Conservation (phyloP, 129 eudicot genomes). For the Glebionis coronaria region DNA sequence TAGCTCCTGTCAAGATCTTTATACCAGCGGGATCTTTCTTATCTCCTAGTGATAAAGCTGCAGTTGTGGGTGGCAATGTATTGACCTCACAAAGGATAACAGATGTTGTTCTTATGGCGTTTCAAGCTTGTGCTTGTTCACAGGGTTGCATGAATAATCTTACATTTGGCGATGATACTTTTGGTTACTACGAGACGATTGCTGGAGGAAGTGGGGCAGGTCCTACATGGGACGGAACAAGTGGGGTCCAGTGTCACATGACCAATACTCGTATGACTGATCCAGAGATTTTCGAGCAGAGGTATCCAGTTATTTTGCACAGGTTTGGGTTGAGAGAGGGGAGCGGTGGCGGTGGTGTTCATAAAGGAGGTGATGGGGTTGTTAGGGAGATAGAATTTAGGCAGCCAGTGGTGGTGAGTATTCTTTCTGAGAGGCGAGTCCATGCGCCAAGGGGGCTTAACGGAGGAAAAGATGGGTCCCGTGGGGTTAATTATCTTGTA, state of each 20-base stretch:
- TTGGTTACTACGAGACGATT: slow-evolving; percentile 93
- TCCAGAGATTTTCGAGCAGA: slow-evolving; percentile 97
- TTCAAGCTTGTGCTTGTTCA: slow-evolving; percentile 96
- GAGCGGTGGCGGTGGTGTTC: slow-evolving; percentile 88
- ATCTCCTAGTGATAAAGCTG: slow-evolving; percentile 96
- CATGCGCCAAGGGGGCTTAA: slow-evolving; percentile 87
- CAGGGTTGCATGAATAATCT: slow-evolving; percentile 98
- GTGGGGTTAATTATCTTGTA: slow-evolving; percentile 77
- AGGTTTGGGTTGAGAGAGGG: slow-evolving; percentile 75
- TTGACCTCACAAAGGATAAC: slow-evolving; percentile 90
- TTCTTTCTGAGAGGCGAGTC: slow-evolving; percentile 91
- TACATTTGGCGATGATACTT: slow-evolving; percentile 90
- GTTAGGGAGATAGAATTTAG: slow-evolving; percentile 87
- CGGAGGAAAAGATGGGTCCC: slow-evolving; percentile 79
- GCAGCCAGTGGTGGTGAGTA: slow-evolving; percentile 70
- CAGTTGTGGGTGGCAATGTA: slow-evolving; percentile 97
- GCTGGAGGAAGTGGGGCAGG: slow-evolving; percentile 99
- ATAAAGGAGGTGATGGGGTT: slow-evolving; percentile 94
- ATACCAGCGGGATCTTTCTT: slow-evolving; percentile 82
- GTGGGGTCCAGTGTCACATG: slow-evolving; percentile 99
- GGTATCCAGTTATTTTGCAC: slow-evolving; percentile 88
- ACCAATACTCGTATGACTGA: slow-evolving; percentile 98
- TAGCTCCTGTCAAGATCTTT: slow-evolving; percentile 77
- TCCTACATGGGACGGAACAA: slow-evolving; percentile 91
- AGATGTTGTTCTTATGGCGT: slow-evolving; percentile 85